Conservation (phyloP, 73 alveolate species). For the Tetrahymena elliotti region DNA sequence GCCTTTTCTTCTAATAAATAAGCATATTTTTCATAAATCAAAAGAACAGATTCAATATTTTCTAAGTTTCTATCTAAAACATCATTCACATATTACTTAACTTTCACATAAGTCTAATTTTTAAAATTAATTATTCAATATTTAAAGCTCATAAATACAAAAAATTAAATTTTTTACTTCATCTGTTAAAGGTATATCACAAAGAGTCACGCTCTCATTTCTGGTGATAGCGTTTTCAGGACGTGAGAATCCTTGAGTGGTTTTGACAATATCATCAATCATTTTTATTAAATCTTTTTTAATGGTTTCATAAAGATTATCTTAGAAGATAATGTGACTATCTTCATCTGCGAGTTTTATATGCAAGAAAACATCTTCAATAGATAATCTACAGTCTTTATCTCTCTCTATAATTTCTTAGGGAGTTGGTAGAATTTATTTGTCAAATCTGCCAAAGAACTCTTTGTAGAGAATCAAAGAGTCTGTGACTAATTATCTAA, state of each 20-base stretch:
- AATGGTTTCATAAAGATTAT: conserved; percentile 45
- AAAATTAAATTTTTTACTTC: conserved; percentile 11
- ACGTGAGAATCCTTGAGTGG: conserved; percentile 66
- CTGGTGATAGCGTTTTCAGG: conserved; percentile 84
- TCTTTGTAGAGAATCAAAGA: conserved; percentile 60
- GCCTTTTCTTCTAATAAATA: conserved; percentile 64
- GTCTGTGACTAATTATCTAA: conserved; percentile 66
- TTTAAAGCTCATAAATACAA: neutral
- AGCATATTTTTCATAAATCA: conserved; percentile 68
- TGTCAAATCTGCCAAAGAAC: conserved; percentile 73
- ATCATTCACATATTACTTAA: conserved; percentile 52
- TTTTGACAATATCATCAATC: conserved; percentile 61
- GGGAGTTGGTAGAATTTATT: conserved; percentile 37
- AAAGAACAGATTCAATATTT: conserved; percentile 55
- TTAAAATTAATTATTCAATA: neutral
- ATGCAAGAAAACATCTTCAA: conserved; percentile 75
- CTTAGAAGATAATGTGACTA: conserved; percentile 61
- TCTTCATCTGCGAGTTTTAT: conserved; percentile 65
- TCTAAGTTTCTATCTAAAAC: conserved; percentile 66
- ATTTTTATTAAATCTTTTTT: conserved; percentile 49
- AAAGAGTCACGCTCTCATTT: conserved; percentile 70
- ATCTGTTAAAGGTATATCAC: conserved; percentile 79
- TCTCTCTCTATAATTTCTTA: conserved; percentile 59
- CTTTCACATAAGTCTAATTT: conserved; percentile 43
- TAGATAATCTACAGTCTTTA: conserved; percentile 59